phyloP scores from a whole-genome alignment of 164 flowering plant species.

The Liquidambar formosana region DNA sequence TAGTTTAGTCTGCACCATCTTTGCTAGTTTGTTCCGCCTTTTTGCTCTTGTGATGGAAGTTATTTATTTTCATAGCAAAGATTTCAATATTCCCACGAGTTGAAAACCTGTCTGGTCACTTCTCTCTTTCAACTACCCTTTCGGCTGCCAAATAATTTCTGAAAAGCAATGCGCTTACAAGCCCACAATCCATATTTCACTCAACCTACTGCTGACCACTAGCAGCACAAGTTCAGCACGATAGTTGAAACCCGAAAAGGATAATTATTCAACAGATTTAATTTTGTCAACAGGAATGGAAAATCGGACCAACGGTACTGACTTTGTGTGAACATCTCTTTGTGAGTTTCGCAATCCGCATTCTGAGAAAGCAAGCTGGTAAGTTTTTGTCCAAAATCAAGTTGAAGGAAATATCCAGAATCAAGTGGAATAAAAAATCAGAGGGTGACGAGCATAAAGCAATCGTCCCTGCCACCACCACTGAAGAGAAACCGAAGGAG shows the following conservation, averaged over 20 bases:
- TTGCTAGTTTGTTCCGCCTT: too few relatives aligned
- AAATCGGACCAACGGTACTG: slow-evolving; percentile 74
- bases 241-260: background rate
- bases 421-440: slow-evolving; percentile 34
- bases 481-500: slow-evolving; percentile 21
- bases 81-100: too few relatives aligned
- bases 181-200: background rate
- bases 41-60: too few relatives aligned
- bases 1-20: too few relatives aligned
- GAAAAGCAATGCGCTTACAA: background rate
- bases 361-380: slow-evolving; percentile 61
- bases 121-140: background rate
- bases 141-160: background rate
- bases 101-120: background rate
- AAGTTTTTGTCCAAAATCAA: slow-evolving; percentile 34
- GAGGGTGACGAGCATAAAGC: slow-evolving; percentile 24
- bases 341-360: slow-evolving; percentile 77
- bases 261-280: background rate
- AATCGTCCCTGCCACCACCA: slow-evolving; percentile 22
- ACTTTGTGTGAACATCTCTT: slow-evolving; percentile 90
- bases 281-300: slow-evolving; percentile 71
- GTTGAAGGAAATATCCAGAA: slow-evolving; percentile 28
- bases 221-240: background rate
- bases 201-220: background rate
- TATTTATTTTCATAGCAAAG: too few relatives aligned